These are phyloP conservation scores for Capsicum chinense DNA, from an alignment of 257 asterid genomes.

Conservation along the genomic window DNA sequence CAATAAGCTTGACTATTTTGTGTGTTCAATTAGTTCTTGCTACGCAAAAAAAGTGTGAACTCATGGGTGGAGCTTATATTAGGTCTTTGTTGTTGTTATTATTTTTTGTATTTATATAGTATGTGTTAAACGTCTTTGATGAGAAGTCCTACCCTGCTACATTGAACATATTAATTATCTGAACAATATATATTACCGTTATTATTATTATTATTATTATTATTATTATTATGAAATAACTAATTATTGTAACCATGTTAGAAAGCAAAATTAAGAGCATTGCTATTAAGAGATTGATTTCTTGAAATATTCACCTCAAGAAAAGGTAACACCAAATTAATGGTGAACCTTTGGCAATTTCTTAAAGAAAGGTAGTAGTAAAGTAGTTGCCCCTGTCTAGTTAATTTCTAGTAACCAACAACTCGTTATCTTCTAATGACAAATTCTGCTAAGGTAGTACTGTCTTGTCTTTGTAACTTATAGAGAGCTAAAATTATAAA, in stretches of 20 bases:
- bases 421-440: neutral
- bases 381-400: neutral
- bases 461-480: neutral
- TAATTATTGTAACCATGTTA: neutral
- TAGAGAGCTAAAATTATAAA: neutral
- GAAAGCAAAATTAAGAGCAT: neutral
- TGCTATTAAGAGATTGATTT: neutral
- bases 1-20: neutral
- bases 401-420: neutral
- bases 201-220: neutral
- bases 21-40: neutral
- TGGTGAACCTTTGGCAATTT: conserved; percentile 18
- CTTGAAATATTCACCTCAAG: neutral
- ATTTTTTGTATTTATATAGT: neutral
- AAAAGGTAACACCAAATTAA: conserved; percentile 24
- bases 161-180: neutral
- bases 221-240: neutral
- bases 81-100: too few species aligned
- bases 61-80: too few species aligned
- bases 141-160: neutral
- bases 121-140: neutral
- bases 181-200: neutral
- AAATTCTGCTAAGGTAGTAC: neutral
- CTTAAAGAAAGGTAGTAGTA: conserved; percentile 18
- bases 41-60: neutral